These are phyloP conservation scores for Colletotrichum gloeosporioides DNA, from an alignment of 2,329 filamentous ascomycete genomes.

Conservation along the genomic window DNA sequence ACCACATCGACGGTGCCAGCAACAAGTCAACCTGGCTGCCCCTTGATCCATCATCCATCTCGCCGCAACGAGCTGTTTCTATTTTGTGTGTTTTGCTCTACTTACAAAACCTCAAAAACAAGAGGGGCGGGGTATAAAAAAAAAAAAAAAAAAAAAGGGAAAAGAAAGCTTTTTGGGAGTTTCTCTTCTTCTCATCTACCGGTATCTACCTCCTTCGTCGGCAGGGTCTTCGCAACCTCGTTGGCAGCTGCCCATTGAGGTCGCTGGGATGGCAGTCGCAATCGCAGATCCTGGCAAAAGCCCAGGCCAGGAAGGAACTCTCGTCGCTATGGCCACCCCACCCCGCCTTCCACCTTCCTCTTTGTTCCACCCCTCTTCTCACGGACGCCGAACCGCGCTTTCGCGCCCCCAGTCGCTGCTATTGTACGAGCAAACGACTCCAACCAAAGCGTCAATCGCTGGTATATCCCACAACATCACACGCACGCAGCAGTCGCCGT, in stretches of 20 bases:
- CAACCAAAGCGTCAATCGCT: neutral
- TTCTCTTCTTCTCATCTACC: neutral
- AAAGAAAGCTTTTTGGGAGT: neutral
- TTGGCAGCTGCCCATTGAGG: neutral
- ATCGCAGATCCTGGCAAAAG: neutral
- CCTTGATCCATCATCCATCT: neutral
- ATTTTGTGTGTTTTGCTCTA: neutral
- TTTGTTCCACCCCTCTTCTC: neutral
- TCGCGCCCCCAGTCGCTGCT: neutral
- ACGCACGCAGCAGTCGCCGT: slow-evolving; percentile 15
- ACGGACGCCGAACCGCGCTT: neutral
- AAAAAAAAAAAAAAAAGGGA: too few relatives aligned
- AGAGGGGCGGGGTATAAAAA: too few relatives aligned
- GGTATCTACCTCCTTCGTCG: neutral
- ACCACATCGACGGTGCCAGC: neutral
- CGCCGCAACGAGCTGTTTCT: neutral
- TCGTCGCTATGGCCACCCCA: neutral
- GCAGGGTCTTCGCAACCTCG: neutral
- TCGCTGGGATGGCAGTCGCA: neutral
- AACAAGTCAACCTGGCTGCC: neutral
- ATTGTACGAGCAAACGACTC: neutral
- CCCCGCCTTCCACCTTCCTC: neutral
- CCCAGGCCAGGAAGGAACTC: neutral
- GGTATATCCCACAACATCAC: neutral
- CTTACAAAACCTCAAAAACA: neutral